phyloP scores from a whole-genome alignment of 148 eudicot species.

The Chenopodium album region DNA sequence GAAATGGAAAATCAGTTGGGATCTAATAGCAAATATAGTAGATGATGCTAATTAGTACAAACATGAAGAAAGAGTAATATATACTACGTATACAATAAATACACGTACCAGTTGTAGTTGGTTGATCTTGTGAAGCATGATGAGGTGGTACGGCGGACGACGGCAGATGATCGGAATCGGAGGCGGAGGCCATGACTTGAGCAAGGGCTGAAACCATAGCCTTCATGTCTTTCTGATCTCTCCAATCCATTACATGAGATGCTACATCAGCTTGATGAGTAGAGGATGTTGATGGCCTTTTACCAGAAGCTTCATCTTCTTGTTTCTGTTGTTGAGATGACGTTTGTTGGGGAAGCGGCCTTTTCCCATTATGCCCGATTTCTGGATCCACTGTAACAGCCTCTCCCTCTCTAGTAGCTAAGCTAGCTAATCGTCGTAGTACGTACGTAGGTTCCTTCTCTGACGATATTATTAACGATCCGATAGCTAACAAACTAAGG shows the following conservation, averaged over 20 bases:
- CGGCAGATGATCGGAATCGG: not conserved
- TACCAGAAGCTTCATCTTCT: not conserved
- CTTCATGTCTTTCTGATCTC: constrained; percentile 9
- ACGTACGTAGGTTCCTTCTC: no score
- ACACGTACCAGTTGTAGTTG: not conserved
- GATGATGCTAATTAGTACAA: no score
- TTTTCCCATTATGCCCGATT: constrained; percentile 19
- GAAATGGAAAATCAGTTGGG: not conserved
- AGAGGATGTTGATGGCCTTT: not conserved
- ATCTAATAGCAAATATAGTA: not conserved
- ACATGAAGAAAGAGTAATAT: not conserved
- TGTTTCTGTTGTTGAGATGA: not conserved
- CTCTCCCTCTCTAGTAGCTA: not conserved
- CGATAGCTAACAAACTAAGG: no score
- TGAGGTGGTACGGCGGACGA: not conserved
- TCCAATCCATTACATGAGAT: not conserved
- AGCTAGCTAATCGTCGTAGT: no score
- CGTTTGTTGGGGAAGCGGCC: constrained; percentile 5
- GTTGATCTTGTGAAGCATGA: not conserved
- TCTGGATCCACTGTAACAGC: constrained; percentile 16
- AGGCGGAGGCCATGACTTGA: constrained; percentile 8
- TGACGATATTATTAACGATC: no score
- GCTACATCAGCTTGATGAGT: no score
- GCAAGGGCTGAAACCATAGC: constrained; percentile 21
- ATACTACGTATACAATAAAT: no score